These are phyloP conservation scores for Sphaerosporella brunnea DNA, from an alignment of 495 filamentous ascomycete genomes.

Conservation along the genomic window DNA sequence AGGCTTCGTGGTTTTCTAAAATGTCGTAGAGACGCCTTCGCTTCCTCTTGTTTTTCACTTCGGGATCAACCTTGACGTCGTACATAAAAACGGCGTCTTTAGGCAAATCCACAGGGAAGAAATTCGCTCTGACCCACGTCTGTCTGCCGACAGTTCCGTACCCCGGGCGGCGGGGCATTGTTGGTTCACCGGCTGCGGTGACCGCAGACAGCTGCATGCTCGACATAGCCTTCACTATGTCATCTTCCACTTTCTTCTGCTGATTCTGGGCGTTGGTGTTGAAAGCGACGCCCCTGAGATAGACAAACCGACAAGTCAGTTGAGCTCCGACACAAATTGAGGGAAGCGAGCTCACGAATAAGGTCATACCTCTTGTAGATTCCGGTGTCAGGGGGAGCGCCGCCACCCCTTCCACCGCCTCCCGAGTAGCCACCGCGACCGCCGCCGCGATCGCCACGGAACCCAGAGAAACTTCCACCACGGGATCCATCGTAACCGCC, in stretches of 20 bases:
- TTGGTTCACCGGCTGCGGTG: slow-evolving; percentile 2
- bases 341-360: neutral
- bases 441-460: neutral
- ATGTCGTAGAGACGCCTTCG: slow-evolving; percentile 36
- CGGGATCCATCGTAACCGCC: neutral
- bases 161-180: slow-evolving; percentile 36
- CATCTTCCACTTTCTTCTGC: neutral
- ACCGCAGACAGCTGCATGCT: neutral
- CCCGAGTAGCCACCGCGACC: slow-evolving; percentile 1
- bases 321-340: no score
- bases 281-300: neutral
- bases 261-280: neutral
- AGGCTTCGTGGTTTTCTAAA: slow-evolving; percentile 26
- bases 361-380: slow-evolving; percentile 3
- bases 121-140: slow-evolving; percentile 46
- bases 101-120: slow-evolving; percentile 35
- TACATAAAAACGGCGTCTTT: slow-evolving; percentile 28
- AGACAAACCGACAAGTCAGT: neutral
- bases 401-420: slow-evolving; percentile 4
- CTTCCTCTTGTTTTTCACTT: slow-evolving; percentile 34
- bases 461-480: neutral
- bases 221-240: neutral
- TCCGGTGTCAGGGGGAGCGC: neutral
- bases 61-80: slow-evolving; percentile 28
- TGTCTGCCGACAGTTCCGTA: slow-evolving; percentile 38